These are phyloP conservation scores for Flaveria sonorensis DNA, from an alignment of 129 eudicot species.

Conservation along the genomic window DNA sequence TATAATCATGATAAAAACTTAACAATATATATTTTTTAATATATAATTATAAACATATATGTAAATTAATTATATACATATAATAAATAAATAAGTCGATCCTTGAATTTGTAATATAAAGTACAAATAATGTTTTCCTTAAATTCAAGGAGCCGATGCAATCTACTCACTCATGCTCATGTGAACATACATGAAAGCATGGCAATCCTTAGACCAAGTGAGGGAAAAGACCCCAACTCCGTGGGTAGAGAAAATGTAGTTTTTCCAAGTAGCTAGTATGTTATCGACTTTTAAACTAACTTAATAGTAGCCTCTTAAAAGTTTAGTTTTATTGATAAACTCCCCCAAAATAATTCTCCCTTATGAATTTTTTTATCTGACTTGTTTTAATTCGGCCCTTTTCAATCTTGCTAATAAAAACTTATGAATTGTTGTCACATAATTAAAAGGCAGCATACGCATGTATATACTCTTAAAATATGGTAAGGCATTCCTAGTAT, in stretches of 20 bases:
- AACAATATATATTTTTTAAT: no score
- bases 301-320: no score
- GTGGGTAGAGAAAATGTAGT: no score
- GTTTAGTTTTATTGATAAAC: neutral
- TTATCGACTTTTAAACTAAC: no score
- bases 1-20: no score
- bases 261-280: no score
- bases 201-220: no score
- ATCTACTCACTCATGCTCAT: neutral
- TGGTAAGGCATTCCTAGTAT: neutral
- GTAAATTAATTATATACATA: no score
- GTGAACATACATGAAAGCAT: neutral
- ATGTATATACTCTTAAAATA: neutral
- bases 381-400: neutral
- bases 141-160: neutral
- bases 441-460: neutral
- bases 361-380: neutral
- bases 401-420: neutral
- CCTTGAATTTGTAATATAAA: no score
- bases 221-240: no score
- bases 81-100: no score
- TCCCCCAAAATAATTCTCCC: neutral
- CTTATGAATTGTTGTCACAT: neutral
- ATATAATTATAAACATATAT: no score
- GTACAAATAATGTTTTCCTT: neutral